Conservation (phyloP, 2,329 filamentous ascomycete species). For the Xylaria sp. region DNA sequence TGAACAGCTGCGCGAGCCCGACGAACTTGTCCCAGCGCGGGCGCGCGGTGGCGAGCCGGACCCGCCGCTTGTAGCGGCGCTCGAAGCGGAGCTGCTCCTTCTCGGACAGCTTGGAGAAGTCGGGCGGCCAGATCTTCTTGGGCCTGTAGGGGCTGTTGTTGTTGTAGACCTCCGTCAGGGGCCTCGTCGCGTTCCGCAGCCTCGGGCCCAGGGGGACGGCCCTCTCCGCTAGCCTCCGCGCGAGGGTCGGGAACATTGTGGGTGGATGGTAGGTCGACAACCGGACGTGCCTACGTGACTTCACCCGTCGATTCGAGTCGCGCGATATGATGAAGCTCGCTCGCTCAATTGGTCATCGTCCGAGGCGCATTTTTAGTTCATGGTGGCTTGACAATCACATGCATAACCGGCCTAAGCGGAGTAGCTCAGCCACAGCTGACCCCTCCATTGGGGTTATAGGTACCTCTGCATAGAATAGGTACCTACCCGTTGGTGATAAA, state of each 20-base stretch:
- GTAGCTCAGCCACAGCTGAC: too few species aligned
- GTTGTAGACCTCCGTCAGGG: constrained; percentile 44
- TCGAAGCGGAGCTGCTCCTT: constrained; percentile 80
- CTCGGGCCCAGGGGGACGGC: constrained; percentile 33
- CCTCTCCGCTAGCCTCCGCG: constrained; percentile 44
- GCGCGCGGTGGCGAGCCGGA: constrained; percentile 44
- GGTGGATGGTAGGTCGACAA: too few species aligned
- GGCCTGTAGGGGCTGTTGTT: constrained; percentile 64
- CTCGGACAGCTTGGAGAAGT: constrained; percentile 68
- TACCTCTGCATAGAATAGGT: too few species aligned
- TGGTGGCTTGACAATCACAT: too few species aligned
- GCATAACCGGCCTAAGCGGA: too few species aligned
- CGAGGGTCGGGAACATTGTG: constrained; percentile 51
- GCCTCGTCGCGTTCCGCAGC: constrained; percentile 24
- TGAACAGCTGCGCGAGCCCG: constrained; percentile 65
- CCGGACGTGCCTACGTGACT: too few species aligned
- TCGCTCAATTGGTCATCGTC: not conserved
- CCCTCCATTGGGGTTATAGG: too few species aligned
- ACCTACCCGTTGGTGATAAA: too few species aligned
- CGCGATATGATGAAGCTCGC: too few species aligned
- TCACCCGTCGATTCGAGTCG: constrained; percentile 3
- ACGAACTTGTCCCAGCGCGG: constrained; percentile 43
- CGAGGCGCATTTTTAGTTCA: not conserved
- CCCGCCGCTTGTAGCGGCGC: constrained; percentile 74
- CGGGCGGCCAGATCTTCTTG: constrained; percentile 77